Evolutionary conservation across 768 basidiomycete species (phyloP).

Genomic region (Rubroboletus pulcherrimus): DNA sequence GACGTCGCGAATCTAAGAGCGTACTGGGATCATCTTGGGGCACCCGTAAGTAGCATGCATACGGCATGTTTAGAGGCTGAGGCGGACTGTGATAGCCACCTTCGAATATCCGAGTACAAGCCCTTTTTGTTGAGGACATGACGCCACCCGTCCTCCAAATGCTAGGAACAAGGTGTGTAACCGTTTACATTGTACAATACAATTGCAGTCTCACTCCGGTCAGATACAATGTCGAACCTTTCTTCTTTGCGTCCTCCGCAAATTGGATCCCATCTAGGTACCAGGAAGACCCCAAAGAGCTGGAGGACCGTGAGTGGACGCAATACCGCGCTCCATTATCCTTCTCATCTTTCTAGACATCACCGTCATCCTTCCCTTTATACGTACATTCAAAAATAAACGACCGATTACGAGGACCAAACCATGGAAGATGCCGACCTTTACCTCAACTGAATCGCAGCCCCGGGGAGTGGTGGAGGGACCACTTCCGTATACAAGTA

Average conservation of each 20-base stretch:
- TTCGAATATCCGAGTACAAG: conserved; percentile 29
- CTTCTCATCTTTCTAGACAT: conserved; percentile 33
- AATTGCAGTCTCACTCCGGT: background rate
- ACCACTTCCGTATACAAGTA: conserved; percentile 13
- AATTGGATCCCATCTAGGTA: conserved; percentile 43
- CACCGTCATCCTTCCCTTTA: conserved; percentile 40
- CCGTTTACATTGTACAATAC: too few species aligned
- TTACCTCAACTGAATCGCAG: background rate
- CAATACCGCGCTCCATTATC: background rate
- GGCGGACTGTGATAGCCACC: conserved; percentile 17
- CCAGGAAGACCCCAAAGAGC: conserved; percentile 33
- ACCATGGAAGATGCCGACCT: conserved; percentile 17
- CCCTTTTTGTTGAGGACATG: conserved; percentile 39
- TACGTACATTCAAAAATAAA: conserved; percentile 35
- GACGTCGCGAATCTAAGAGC: conserved; percentile 12
- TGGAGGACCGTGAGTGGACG: conserved; percentile 37
- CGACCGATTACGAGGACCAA: conserved; percentile 18
- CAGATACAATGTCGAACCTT: conserved; percentile 42
- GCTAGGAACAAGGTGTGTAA: conserved; percentile 36
- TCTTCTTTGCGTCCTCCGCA: conserved; percentile 41
- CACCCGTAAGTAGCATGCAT: conserved; percentile 20
- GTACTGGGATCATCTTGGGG: conserved; percentile 29
- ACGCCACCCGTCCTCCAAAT: conserved; percentile 36
- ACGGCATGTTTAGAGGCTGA: background rate
- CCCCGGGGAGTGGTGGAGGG: background rate